phyloP scores from a whole-genome alignment of 352 stramenopile species.

The Phytophthora pinifolia region DNA sequence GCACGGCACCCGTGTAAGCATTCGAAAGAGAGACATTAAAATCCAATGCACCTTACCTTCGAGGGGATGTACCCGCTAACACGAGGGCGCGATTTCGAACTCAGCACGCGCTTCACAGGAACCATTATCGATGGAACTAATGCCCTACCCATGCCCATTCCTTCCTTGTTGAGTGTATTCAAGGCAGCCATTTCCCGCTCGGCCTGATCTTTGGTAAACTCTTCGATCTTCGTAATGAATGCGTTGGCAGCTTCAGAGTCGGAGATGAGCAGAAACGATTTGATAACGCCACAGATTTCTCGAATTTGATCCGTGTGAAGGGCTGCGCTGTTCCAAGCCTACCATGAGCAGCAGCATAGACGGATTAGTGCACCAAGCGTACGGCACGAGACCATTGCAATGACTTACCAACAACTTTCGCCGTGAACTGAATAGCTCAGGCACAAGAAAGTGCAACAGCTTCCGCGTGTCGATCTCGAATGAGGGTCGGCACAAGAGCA shows the following conservation, averaged over 20 bases:
- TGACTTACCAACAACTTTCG: conserved; percentile 69
- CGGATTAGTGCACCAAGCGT: not conserved
- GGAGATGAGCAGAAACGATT: conserved; percentile 37
- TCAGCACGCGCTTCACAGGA: conserved; percentile 26
- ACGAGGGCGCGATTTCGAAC: conserved; percentile 24
- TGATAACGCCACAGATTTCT: conserved; percentile 42
- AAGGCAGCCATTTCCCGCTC: conserved; percentile 41
- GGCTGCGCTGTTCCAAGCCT: conserved; percentile 73
- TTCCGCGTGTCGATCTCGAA: conserved; percentile 46
- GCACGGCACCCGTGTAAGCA: not conserved
- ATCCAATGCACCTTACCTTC: conserved; percentile 19
- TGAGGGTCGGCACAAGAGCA: conserved; percentile 46
- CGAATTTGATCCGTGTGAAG: conserved; percentile 47
- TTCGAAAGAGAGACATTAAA: not conserved
- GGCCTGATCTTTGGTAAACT: conserved; percentile 39
- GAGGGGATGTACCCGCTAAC: conserved; percentile 23
- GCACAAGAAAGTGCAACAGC: conserved; percentile 69
- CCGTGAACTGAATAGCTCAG: conserved; percentile 65
- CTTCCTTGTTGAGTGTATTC: conserved; percentile 41
- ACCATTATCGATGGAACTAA: conserved; percentile 28
- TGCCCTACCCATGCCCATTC: conserved; percentile 29
- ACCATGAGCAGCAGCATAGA: conserved; percentile 10
- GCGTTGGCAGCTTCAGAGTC: conserved; percentile 18
- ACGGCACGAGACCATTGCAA: not conserved
- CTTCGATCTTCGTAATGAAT: conserved; percentile 38